Conservation (phyloP, 805 yeast genomes). For the Metschnikowia lachancei region DNA sequence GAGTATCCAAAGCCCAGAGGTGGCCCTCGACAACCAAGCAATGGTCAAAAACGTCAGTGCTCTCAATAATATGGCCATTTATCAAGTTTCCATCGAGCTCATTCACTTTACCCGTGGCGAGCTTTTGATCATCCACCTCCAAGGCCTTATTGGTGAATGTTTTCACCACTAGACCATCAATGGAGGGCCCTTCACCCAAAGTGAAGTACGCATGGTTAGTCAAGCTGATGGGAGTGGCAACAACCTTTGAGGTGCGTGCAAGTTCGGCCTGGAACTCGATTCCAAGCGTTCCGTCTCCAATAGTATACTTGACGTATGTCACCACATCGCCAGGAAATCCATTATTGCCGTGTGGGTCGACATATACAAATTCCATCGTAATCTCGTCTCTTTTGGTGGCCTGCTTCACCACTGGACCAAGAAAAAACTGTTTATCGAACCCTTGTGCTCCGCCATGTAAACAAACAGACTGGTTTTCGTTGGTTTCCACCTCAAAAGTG, state of each 20-base stretch:
- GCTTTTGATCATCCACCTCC: conserved; percentile 38
- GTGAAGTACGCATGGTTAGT: conserved; percentile 67
- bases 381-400: conserved; percentile 27
- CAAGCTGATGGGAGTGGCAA: conserved; percentile 51
- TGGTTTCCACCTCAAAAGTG: conserved; percentile 40
- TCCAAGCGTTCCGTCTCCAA: conserved; percentile 38
- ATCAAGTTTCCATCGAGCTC: conserved; percentile 22
- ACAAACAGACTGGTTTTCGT: conserved; percentile 35
- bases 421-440: conserved; percentile 48
- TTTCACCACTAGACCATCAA: conserved; percentile 33
- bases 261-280: conserved; percentile 47
- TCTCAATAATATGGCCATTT: conserved; percentile 15
- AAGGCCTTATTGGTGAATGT: conserved; percentile 40
- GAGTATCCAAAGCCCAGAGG: conserved; percentile 44
- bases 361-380: conserved; percentile 36
- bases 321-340: conserved; percentile 62
- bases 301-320: conserved; percentile 45
- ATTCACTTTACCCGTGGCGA: conserved; percentile 46
- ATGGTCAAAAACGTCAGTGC: conserved; percentile 35
- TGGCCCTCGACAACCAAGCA: conserved; percentile 46
- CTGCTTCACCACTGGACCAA: conserved; percentile 51
- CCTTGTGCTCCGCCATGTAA: conserved; percentile 58
- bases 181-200: conserved; percentile 30
- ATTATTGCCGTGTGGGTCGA: conserved; percentile 47
- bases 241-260: conserved; percentile 28